Evolutionary conservation across 2,329 filamentous ascomycete species (phyloP), one percentile per base, ranked within the genome.

Genomic region (Kalmusia sp.): DNA sequence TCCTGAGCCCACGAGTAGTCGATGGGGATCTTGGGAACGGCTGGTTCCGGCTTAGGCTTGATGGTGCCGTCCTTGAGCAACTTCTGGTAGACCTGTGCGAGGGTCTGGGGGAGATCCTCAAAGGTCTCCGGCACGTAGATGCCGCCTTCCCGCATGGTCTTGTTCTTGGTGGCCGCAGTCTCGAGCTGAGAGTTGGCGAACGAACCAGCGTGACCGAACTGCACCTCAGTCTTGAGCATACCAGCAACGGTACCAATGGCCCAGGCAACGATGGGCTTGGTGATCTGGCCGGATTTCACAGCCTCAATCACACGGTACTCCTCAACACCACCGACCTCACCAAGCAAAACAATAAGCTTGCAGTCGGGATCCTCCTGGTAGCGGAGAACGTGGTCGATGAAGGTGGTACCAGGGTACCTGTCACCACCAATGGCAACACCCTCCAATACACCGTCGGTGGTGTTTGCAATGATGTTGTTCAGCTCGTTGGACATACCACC

Each of bases 401-500:
- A 99, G 62, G 95, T 98, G 74, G 95, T 99, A 76, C 95, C 93
- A 61, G 95, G 95, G 79, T 99, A 99, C 79, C 95, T 87, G 81
- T 99, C 95, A 88, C 95, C 95, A 81, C 95, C 95, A 80, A 99
- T 99, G 77, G 95, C 95, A 72, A 99, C 90, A 87, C 95, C 95
- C 85, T 99, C 95, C 79, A 96, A 93, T 52, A 99, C 95, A 86
- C 95, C 95, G 76, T 99, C 92, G 70, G 95, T 97, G 79, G 85
- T 96, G 78, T 96, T 90, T 54, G 93, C 86, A 73, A 99, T 90
- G 79, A 99, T 98, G 87, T 99, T 99, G 90, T 99, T 99, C 73
- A 99, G 83, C 84, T 99, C 95, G 86, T 99, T 99, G 80, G 95
- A 98, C 95, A 99, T 99, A 82, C 95, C 95, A 76, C 95, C 95